Conservation (phyloP, 352 stramenopile genomes). For the Globisporangium viniferum region DNA sequence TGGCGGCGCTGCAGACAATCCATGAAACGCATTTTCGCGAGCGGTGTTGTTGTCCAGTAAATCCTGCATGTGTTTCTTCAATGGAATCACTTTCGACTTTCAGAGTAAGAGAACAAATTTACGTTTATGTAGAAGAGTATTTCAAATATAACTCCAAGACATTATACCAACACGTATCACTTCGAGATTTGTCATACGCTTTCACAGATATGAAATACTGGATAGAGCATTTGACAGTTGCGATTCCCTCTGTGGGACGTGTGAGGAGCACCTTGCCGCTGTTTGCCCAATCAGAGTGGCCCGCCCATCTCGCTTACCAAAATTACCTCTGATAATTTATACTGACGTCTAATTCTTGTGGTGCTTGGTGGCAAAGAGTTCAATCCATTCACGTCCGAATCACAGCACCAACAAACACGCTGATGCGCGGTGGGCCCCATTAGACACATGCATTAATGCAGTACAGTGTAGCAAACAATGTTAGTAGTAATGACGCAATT, state of each 20-base stretch:
- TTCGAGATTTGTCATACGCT: too few relatives aligned
- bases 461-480: not conserved
- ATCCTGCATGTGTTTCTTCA: not conserved
- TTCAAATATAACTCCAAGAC: not conserved
- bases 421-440: not conserved
- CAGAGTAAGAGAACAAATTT: too few relatives aligned
- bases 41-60: not conserved
- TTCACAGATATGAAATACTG: not conserved
- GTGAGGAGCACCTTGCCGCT: not conserved
- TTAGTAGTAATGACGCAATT: not conserved
- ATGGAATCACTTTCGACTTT: too few relatives aligned
- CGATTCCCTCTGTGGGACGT: not conserved
- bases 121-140: too few relatives aligned
- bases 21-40: constrained; percentile 1
- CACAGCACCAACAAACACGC: too few relatives aligned
- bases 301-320: not conserved
- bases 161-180: not conserved
- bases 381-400: not conserved
- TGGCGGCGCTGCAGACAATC: not conserved
- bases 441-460: not conserved
- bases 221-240: not conserved
- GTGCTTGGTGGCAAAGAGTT: not conserved
- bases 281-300: not conserved
- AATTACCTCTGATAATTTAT: not conserved
- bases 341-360: not conserved